A percentile compares a stretch with the other conserved stretches of the same genome.
Conservation (phyloP, 148 eudicot genomes). For the Gaultheria prostrata region DNA sequence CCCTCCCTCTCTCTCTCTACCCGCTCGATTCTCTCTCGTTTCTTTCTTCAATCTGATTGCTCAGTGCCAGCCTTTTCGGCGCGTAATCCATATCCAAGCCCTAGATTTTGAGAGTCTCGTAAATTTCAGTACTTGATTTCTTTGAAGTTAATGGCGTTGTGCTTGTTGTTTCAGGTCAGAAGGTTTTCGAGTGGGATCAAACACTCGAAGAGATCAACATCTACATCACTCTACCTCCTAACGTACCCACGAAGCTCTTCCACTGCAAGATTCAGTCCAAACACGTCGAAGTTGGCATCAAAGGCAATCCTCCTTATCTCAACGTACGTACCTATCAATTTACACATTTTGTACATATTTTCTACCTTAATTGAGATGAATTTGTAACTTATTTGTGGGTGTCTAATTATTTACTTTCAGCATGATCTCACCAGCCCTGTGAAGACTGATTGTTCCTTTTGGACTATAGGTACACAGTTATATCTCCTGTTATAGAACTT, state of each 20-base stretch:
- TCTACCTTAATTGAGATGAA: neutral
- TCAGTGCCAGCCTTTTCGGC: neutral
- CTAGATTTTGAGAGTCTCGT: neutral
- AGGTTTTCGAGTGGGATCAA: conserved; percentile 98
- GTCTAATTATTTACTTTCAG: conserved; percentile 27
- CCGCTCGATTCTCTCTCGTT: neutral
- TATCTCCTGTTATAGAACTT: neutral
- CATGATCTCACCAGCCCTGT: conserved; percentile 69
- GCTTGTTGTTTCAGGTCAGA: conserved; percentile 49
- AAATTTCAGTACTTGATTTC: neutral
- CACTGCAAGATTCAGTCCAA: conserved; percentile 70
- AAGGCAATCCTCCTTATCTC: conserved; percentile 88
- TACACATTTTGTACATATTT: neutral
- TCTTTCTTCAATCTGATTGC: neutral
- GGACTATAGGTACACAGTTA: conserved; percentile 74
- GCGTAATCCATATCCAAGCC: neutral
- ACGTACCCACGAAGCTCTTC: conserved; percentile 69
- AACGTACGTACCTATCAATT: conserved; percentile 38
- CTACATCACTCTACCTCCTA: conserved; percentile 71
- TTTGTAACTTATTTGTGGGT: neutral
- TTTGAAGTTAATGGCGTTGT: neutral
- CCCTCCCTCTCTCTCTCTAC: neutral
- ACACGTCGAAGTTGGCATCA: conserved; percentile 89
- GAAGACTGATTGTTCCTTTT: conserved; percentile 81
- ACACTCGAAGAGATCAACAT: conserved; percentile 90